phyloP scores from a whole-genome alignment of 495 filamentous ascomycete species.

The Aspergillus leporis region DNA sequence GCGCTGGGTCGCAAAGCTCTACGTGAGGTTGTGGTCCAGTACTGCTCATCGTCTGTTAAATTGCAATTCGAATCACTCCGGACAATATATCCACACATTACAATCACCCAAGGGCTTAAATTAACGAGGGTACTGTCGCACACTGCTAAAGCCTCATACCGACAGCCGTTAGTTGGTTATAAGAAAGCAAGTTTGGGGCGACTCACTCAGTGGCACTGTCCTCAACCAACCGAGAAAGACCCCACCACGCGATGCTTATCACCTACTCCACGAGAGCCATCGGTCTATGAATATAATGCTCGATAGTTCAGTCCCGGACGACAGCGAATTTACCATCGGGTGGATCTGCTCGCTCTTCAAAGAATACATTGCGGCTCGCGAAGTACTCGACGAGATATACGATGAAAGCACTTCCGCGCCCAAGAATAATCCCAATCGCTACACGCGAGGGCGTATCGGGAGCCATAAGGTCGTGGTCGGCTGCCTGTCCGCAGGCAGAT shows the following conservation, averaged over 20 bases:
- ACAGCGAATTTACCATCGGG: slow-evolving; percentile 27
- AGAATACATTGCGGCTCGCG: slow-evolving; percentile 36
- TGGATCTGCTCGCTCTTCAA: slow-evolving; percentile 43
- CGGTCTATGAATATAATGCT: neutral
- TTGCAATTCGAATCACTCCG: neutral
- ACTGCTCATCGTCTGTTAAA: neutral
- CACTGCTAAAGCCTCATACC: too few species aligned
- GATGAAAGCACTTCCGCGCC: slow-evolving; percentile 3
- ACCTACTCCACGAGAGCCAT: too few species aligned
- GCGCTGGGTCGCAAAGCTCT: neutral
- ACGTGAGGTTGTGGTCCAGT: neutral
- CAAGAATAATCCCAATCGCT: slow-evolving; percentile 7
- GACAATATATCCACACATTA: neutral
- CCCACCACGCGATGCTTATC: too few species aligned
- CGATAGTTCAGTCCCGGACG: neutral
- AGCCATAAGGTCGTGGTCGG: slow-evolving; percentile 43
- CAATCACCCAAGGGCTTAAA: neutral
- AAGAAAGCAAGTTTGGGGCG: too few species aligned
- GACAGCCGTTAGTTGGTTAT: too few species aligned
- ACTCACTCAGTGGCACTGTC: too few species aligned
- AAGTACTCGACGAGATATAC: slow-evolving; percentile 37
- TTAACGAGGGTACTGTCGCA: neutral
- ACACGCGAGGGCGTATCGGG: slow-evolving; percentile 34
- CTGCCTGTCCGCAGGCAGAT: slow-evolving; percentile 23
- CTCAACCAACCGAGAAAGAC: too few species aligned